Conservation (phyloP, 805 yeast genomes). For the Metschnikowia hibisci region DNA sequence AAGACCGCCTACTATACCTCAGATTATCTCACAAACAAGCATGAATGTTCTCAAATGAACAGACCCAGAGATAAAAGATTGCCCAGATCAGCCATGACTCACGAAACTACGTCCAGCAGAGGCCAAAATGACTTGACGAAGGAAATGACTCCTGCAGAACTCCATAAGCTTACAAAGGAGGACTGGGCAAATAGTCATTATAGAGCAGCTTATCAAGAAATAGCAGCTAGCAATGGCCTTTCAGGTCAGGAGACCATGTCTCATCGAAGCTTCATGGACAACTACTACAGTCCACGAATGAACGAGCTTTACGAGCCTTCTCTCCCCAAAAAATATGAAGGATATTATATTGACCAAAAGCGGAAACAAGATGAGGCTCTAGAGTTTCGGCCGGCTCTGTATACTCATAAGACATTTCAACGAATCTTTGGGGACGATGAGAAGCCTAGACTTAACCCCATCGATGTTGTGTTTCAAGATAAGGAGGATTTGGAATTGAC, state of each 20-base stretch:
- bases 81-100: neutral
- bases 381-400: conserved; percentile 29
- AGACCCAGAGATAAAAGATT: neutral
- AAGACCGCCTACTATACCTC: conserved; percentile 39
- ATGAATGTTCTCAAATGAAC: neutral
- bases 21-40: conserved; percentile 24
- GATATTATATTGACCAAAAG: conserved; percentile 37
- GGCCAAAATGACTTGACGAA: conserved; percentile 25
- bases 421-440: conserved; percentile 32
- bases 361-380: conserved; percentile 31
- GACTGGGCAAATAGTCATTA: neutral
- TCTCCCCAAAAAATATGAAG: conserved; percentile 17
- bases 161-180: conserved; percentile 13
- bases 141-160: conserved; percentile 39
- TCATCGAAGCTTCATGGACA: conserved; percentile 1
- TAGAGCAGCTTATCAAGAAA: neutral
- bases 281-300: neutral
- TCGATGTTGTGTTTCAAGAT: conserved; percentile 37
- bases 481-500: conserved; percentile 18
- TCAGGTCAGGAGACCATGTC: neutral
- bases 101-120: too few relatives aligned
- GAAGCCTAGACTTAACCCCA: conserved; percentile 37
- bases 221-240: neutral
- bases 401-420: conserved; percentile 38
- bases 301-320: conserved; percentile 10